phyloP scores from a whole-genome alignment of 306 rosid genomes.

The Datisca glomerata region DNA sequence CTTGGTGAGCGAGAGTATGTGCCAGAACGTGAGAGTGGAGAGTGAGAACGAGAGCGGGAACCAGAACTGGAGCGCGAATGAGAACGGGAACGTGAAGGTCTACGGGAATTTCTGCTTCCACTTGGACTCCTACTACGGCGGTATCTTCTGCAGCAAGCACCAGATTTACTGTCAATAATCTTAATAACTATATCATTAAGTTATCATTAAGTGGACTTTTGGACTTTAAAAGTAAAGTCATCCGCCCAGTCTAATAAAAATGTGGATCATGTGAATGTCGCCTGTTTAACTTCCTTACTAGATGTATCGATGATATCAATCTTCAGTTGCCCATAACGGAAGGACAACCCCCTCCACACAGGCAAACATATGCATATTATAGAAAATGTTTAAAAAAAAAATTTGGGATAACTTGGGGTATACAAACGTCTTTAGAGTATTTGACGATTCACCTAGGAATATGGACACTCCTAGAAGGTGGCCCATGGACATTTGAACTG shows the following conservation, averaged over 20 bases:
- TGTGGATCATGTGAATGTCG: background rate
- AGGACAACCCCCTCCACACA: no score
- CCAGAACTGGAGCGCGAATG: constrained; percentile 32
- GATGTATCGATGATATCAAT: no score
- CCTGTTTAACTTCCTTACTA: no score
- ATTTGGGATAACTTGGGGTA: no score
- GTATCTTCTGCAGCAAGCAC: constrained; percentile 46
- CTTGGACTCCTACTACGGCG: constrained; percentile 71
- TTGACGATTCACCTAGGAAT: no score
- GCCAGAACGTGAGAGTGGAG: constrained; percentile 32
- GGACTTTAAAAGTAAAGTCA: background rate
- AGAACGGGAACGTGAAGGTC: constrained; percentile 44
- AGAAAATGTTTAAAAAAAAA: no score
- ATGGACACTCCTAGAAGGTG: no score
- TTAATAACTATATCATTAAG: background rate
- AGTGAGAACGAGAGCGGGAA: constrained; percentile 24
- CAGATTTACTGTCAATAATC: no score
- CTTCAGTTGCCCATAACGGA: no score
- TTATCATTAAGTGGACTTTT: background rate
- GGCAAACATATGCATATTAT: no score
- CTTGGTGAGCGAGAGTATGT: constrained; percentile 67
- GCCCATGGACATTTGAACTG: background rate
- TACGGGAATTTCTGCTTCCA: constrained; percentile 64
- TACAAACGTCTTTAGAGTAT: no score
- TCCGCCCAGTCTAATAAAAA: background rate